Base-by-base conservation (phyloP, 148 eudicot genomes). In the Arctostaphylos glauca region DNA sequence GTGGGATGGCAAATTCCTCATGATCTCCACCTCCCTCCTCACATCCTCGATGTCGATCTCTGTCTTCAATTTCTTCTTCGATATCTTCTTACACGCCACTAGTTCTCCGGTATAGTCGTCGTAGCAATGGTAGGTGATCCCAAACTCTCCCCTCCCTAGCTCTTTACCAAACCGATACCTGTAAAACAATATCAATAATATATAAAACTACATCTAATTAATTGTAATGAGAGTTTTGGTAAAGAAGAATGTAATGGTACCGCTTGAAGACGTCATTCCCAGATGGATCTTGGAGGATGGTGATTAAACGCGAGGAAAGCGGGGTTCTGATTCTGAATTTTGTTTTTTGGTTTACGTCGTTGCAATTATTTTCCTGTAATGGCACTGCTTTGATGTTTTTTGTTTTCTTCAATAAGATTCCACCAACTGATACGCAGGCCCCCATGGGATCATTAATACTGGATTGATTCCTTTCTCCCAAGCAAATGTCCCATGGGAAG, bases 91-190 rank as follows among this genome's bases (percentile, higher is more conserved):
- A 75, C 95, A 92, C 23, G 95, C 95, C 80, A 78, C 87, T 18
- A 80, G 81, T 15, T 90, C 88, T 9, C 91, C 89, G 0, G 82
- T 78, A 7, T 75, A 48, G 60, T 88, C 89, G 25, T 92, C 92
- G 6, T 91, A 89, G 79, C 92, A 90, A 83, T 90, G 80, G 81
- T 90, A 90, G 5, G 95, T 92, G 9, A 88, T 83, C 60, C 93
- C 94, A 12, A 92, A 92, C 86, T 92, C 95, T 18, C 95, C 95
- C 3, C 95, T 84, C 2, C 95, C 93, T 6, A 92, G 88, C 86
- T 92, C 95, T 9, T 84, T 66, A 14, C 95, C 93, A 49, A 92
- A 84, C 53, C 86, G 90, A n/a, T 92, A 92, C 15, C 73, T 86
- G 5, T 64, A 21, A 14, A 14, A 64, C 14, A 64, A 64, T 23